phyloP scores from a whole-genome alignment of 1,139 yeast species.

The Kurtzmaniella quercitrusa region DNA sequence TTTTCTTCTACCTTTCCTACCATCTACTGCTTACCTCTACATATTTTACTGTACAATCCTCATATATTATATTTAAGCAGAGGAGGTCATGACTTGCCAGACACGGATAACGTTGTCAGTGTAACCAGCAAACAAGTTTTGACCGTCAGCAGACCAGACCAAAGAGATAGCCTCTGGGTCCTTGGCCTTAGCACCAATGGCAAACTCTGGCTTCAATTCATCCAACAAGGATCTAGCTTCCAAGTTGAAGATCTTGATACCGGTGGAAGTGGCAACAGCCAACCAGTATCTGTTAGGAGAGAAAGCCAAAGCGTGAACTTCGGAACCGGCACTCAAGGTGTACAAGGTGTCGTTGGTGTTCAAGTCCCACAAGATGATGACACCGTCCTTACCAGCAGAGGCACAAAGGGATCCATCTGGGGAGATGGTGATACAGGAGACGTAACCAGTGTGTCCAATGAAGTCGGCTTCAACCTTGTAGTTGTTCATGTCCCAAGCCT shows the following conservation, averaged over 20 bases:
- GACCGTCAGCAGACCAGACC: slow-evolving; percentile 99
- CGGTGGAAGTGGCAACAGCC: slow-evolving; percentile 98
- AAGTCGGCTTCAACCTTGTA: slow-evolving; percentile 91
- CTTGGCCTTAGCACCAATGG: slow-evolving; percentile 84
- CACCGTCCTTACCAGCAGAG: slow-evolving; percentile 99
- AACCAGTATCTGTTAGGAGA: slow-evolving; percentile 99
- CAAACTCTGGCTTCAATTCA: slow-evolving; percentile 98
- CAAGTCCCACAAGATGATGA: slow-evolving; percentile 98
- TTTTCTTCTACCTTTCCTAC: no score
- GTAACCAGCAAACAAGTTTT: slow-evolving; percentile 99
- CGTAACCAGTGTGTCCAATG: slow-evolving; percentile 99
- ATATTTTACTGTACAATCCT: slow-evolving; percentile 1
- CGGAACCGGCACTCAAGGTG: slow-evolving; percentile 95
- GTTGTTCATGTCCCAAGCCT: slow-evolving; percentile 95
- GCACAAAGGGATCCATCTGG: slow-evolving; percentile 99
- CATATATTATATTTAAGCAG: slow-evolving; percentile 32
- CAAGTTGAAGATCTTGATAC: slow-evolving; percentile 98
- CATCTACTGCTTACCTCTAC: not conserved
- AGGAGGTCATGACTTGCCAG: slow-evolving; percentile 99
- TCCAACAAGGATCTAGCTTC: slow-evolving; percentile 95
- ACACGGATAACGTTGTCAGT: slow-evolving; percentile 99
- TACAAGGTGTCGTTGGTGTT: slow-evolving; percentile 83
- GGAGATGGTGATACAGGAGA: slow-evolving; percentile 94
- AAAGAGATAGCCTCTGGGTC: slow-evolving; percentile 98
- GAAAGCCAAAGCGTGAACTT: slow-evolving; percentile 98